Percentiles rank a stretch among this genome's conserved stretches.
phyloP scores from a whole-genome alignment of 805 yeast species.

The Tetrapisispora taiwanensis region DNA sequence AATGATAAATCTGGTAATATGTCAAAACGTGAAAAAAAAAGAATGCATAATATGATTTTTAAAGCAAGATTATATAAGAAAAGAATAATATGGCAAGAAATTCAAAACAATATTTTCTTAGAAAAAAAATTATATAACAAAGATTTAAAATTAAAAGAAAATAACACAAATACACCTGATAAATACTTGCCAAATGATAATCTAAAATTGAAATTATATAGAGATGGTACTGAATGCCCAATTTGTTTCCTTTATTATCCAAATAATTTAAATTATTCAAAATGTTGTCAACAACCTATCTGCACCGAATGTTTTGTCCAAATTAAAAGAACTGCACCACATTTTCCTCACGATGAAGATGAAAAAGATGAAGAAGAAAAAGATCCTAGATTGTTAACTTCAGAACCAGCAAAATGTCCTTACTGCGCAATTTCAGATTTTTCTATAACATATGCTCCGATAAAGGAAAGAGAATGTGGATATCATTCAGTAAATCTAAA shows the following conservation, averaged over 20 bases:
- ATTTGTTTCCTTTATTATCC: conserved; percentile 66
- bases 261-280: conserved; percentile 43
- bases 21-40: conserved; percentile 25
- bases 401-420: conserved; percentile 88
- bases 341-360: conserved; percentile 66
- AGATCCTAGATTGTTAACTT: conserved; percentile 56
- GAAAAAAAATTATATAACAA: conserved; percentile 33
- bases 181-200: conserved; percentile 25
- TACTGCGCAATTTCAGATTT: conserved; percentile 83
- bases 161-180: conserved; percentile 16
- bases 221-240: conserved; percentile 75
- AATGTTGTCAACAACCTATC: conserved; percentile 88
- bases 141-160: conserved; percentile 27
- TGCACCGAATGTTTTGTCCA: conserved; percentile 97
- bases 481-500: conserved; percentile 45
- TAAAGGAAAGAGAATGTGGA: conserved; percentile 43
- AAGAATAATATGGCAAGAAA: conserved; percentile 42
- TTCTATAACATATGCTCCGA: conserved; percentile 74
- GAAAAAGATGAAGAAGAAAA: conserved; percentile 21
- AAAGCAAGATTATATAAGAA: conserved; percentile 28
- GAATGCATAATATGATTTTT: conserved; percentile 23
- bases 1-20: conserved; percentile 12
- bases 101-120: conserved; percentile 53
- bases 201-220: conserved; percentile 51
- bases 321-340: conserved; percentile 74